Base-by-base conservation (phyloP, 371 early-diverging fungal genomes). In the Lichtheimia corymbifera region DNA sequence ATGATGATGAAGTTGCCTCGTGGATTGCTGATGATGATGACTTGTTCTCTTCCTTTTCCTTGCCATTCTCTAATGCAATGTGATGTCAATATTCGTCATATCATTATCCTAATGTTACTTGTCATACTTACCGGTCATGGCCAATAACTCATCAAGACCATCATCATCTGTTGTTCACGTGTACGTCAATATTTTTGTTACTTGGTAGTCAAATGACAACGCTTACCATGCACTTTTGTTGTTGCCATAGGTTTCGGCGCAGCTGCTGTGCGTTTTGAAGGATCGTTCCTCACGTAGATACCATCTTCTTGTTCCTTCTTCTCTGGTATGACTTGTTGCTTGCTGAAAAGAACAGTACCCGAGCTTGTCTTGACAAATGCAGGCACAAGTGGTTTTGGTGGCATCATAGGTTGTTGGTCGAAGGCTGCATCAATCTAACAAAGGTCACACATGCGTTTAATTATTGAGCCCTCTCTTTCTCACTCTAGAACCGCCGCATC, bases 321-420 rank as follows among this genome's bases (percentile, higher is more conserved):
- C 35, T 59, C 20, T 51, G 58, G 18, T 66, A 25, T 57, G 9
- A 59, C 49, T 12, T 55, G 53, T 28, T 67, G 58, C 52, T 76
- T 76, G 35, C 35, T 35, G 27, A 79, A 74, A 18, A 79, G 20
- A 2, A 79, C 70, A 17, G 71, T 58, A 1, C 80, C 80, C 25
- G 68, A 72, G 12, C 65, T 64, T 40, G 66, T 80, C 41, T 71
- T 80, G 12, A 62, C 50, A 55, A 80, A 71, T 11, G 75, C 70
- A 15, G 80, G 80, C 1, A 80, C 68, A 41, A 80, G 64, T 2
- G 80, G 77, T 50, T 80, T 80, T 25, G 66, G 62, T 4, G 70
- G 43, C 15, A 55, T 56, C 20, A 64, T 27, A 11, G 73, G 71
- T 22, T 62, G 66, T 4, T 73, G 57, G 4, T 67, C 56, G 9